phyloP scores from a whole-genome alignment of 352 stramenopile species.

The Phytophthora ohioensis region DNA sequence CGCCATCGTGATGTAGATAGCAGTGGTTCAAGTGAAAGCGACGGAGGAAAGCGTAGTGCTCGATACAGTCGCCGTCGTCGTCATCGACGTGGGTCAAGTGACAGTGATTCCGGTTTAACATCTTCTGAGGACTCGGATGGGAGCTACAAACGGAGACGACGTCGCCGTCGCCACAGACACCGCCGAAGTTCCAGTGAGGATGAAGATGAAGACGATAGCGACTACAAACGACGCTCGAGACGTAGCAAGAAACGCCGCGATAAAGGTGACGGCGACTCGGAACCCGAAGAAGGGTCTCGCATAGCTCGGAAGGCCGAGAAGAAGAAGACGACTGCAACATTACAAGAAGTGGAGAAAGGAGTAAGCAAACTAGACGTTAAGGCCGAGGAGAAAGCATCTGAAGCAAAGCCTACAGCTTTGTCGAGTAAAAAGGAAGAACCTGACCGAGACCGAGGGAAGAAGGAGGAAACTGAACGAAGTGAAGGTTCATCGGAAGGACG shows the following conservation, averaged over 20 bases:
- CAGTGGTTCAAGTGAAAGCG: conserved; percentile 60
- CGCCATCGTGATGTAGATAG: conserved; percentile 47
- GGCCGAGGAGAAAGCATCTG: conserved; percentile 30
- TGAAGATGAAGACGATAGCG: conserved; percentile 59
- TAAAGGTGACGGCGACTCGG: conserved; percentile 40
- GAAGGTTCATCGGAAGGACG: conserved; percentile 38
- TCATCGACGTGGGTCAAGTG: conserved; percentile 42
- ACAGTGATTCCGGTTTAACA: conserved; percentile 61
- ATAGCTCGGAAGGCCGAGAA: conserved; percentile 45
- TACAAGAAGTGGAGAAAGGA: conserved; percentile 44
- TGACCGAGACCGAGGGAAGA: conserved; percentile 28
- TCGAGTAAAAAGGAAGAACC: conserved; percentile 33
- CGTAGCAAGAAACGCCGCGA: conserved; percentile 55
- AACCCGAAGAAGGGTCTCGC: conserved; percentile 39
- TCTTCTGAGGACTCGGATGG: conserved; percentile 61
- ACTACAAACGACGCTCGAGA: conserved; percentile 54
- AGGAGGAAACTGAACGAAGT: conserved; percentile 33
- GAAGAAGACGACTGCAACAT: conserved; percentile 29
- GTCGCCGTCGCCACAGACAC: conserved; percentile 50
- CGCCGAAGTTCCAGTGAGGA: conserved; percentile 66
- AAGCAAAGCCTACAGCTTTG: conserved; percentile 15
- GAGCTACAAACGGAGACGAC: conserved; percentile 47
- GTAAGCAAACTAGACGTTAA: conserved; percentile 50
- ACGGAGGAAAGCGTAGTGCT: conserved; percentile 30
- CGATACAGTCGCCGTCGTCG: conserved; percentile 44